A percentile compares a stretch with the other conserved stretches of the same genome.
These are phyloP conservation scores for Thraustochytrium striatum DNA, from an alignment of 352 stramenopile species.

Conservation along the genomic window DNA sequence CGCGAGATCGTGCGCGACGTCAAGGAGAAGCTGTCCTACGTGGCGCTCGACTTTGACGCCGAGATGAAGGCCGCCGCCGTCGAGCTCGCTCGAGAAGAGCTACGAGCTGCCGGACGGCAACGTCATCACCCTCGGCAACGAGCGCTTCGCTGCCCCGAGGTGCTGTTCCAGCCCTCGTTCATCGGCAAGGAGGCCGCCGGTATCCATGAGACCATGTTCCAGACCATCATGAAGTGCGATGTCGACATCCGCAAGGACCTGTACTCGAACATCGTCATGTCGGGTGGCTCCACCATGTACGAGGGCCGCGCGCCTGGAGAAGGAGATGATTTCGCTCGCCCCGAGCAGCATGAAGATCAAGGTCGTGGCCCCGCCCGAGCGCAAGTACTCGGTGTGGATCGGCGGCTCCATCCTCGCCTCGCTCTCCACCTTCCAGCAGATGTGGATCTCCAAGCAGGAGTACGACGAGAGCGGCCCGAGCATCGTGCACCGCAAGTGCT, in stretches of 20 bases:
- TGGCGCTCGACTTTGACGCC: constrained; percentile 84
- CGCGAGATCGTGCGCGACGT: constrained; percentile 87
- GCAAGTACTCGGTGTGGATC: constrained; percentile 89
- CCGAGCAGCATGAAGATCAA: constrained; percentile 85
- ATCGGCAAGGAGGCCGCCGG: constrained; percentile 72
- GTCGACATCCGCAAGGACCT: constrained; percentile 89
- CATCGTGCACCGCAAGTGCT: constrained; percentile 94
- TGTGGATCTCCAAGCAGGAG: constrained; percentile 97
- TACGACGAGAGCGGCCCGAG: constrained; percentile 93
- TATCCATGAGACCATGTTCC: constrained; percentile 76
- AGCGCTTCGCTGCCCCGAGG: constrained; percentile 70
- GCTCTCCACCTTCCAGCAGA: constrained; percentile 95
- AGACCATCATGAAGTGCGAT: constrained; percentile 94
- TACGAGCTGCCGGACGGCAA: constrained; percentile 94
- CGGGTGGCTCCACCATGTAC: constrained; percentile 80
- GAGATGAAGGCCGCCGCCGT: constrained; percentile 74
- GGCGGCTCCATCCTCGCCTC: constrained; percentile 93
- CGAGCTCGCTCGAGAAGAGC: constrained; percentile 82
- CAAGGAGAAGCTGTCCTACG: constrained; percentile 95
- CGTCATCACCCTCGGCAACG: constrained; percentile 71
- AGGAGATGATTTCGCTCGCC: constrained; percentile 78
- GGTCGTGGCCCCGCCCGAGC: constrained; percentile 79
- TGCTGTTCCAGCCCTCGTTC: constrained; percentile 73
- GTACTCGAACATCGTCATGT: constrained; percentile 85
- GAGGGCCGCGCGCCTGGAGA: constrained; percentile 72